phyloP scores from a whole-genome alignment of 164 flowering plant species.

The Euptelea pleiosperma region DNA sequence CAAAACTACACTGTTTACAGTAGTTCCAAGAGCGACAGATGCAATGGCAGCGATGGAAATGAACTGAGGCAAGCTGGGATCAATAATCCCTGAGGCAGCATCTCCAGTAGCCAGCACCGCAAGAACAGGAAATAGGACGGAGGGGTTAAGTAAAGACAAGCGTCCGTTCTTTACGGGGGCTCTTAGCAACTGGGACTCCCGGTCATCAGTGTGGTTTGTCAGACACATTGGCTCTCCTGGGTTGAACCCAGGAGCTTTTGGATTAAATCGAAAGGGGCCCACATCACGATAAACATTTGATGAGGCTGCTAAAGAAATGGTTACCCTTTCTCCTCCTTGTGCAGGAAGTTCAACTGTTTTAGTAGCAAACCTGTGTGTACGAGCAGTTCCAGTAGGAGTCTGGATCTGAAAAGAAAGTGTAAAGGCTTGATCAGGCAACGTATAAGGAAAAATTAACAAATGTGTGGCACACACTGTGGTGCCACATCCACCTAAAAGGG shows the following conservation, averaged over 20 bases:
- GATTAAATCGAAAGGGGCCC: slow-evolving; percentile 70
- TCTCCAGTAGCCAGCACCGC: slow-evolving; percentile 79
- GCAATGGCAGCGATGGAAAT: slow-evolving; percentile 64
- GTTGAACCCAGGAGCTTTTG: slow-evolving; percentile 65
- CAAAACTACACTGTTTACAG: slow-evolving; percentile 57
- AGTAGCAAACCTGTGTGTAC: slow-evolving; percentile 94
- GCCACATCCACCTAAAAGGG: neutral
- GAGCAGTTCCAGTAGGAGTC: slow-evolving; percentile 82
- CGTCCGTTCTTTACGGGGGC: slow-evolving; percentile 62
- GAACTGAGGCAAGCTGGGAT: slow-evolving; percentile 80
- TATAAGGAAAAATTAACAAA: too few species aligned
- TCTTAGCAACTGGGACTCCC: slow-evolving; percentile 70
- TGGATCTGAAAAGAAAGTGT: slow-evolving; percentile 49
- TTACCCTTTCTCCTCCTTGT: slow-evolving; percentile 92
- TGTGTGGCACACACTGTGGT: neutral
- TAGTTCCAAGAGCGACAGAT: slow-evolving; percentile 68
- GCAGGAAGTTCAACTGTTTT: slow-evolving; percentile 92
- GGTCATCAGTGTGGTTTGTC: slow-evolving; percentile 74
- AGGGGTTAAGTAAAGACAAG: slow-evolving; percentile 58
- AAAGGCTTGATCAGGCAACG: neutral
- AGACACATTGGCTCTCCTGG: slow-evolving; percentile 86
- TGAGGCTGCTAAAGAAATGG: slow-evolving; percentile 82
- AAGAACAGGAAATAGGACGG: slow-evolving; percentile 60
- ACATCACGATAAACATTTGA: slow-evolving; percentile 60
- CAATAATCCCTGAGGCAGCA: slow-evolving; percentile 79